Base-by-base conservation (phyloP, 1,139 yeast genomes). In the Taphrina communis region DNA sequence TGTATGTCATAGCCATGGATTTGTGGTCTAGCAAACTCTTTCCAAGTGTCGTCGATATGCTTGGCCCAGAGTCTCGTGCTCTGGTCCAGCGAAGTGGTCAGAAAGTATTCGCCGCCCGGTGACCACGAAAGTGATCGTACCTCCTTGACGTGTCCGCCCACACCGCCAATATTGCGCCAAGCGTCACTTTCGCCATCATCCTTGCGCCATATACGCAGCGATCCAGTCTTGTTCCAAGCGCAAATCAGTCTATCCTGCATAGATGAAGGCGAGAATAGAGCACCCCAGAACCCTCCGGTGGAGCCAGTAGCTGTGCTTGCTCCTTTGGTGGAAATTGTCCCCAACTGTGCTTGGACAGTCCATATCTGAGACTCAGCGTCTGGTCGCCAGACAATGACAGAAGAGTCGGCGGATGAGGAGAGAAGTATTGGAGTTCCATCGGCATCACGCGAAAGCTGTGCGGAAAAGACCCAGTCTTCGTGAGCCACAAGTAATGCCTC, bases 261-360 rank as follows among this genome's bases (percentile, higher is more conserved):
- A 31, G 92, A 86, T 72, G 85, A 86, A 19, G 73, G 73, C 0
- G 77, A 78, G 97, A 98, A 94, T 42, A 88, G 76, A 66, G 95
- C 88, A 1, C 90, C 85, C 97, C 97, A 94, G 77, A 95, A 93
- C 2, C 99, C 99, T 73, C 99, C 99, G 1, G 97, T 86, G 0
- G 99, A 90, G 11, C 99, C 99, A 0, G 99, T 94, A 2, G 99
- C 99, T 0, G 99, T 93, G 3, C 96, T 89, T 0, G 99, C 97
- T 74, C 99, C 99, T 78, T 94, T 94, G 65, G 92, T 88, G 56
- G 97, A 88, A 74, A 94, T 83, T 75, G 94, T 98, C 51, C 99
- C 99, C 41, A 95, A 80, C 75, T 98, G 82, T 42, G 88, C 82
- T 21, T 83, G 82, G 71, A 96, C 90, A 21, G 90, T 83, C 99